These are phyloP conservation scores for Stephania yunnanensis DNA, from an alignment of 164 flowering plant species.

Conservation along the genomic window DNA sequence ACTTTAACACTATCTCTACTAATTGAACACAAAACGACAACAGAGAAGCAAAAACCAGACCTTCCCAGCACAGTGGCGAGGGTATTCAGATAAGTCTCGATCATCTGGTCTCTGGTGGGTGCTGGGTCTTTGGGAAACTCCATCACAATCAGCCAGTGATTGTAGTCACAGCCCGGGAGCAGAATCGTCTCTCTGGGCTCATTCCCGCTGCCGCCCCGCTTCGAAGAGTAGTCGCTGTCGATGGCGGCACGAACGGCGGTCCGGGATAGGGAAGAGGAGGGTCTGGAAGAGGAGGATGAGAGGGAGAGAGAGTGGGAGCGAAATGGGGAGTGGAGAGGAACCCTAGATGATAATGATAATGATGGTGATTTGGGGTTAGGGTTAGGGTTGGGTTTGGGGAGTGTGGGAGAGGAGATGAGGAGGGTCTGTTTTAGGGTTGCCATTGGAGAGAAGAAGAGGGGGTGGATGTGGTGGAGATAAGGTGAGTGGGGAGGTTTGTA, in stretches of 20 bases:
- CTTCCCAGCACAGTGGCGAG: slow-evolving; percentile 95
- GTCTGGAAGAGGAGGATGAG: slow-evolving; percentile 9
- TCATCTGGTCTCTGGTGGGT: slow-evolving; percentile 96
- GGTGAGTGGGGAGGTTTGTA: not conserved
- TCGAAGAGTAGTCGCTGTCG: slow-evolving; percentile 52
- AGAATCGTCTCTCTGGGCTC: slow-evolving; percentile 88
- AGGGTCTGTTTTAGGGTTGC: slow-evolving; percentile 32
- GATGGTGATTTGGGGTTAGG: not conserved
- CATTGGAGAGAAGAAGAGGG: slow-evolving; percentile 11
- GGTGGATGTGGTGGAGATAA: slow-evolving; percentile 9
- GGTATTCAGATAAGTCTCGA: slow-evolving; percentile 84
- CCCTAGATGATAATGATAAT: not conserved
- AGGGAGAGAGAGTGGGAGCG: slow-evolving; percentile 17
- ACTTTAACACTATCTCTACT: too few species aligned
- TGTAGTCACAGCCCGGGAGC: slow-evolving; percentile 94
- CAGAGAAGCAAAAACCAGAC: slow-evolving; percentile 21
- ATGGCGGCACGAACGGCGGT: slow-evolving; percentile 27
- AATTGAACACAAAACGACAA: not conserved
- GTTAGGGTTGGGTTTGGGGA: not conserved
- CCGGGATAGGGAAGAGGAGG: slow-evolving; percentile 6
- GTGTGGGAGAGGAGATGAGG: slow-evolving; percentile 15
- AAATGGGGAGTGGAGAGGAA: slow-evolving; percentile 13
- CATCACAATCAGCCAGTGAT: slow-evolving; percentile 98
- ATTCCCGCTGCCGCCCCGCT: slow-evolving; percentile 44
- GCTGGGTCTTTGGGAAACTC: slow-evolving; percentile 97